These are phyloP conservation scores for Aspergillus amoenus DNA, from an alignment of 2,329 filamentous ascomycete genomes.

Conservation along the genomic window DNA sequence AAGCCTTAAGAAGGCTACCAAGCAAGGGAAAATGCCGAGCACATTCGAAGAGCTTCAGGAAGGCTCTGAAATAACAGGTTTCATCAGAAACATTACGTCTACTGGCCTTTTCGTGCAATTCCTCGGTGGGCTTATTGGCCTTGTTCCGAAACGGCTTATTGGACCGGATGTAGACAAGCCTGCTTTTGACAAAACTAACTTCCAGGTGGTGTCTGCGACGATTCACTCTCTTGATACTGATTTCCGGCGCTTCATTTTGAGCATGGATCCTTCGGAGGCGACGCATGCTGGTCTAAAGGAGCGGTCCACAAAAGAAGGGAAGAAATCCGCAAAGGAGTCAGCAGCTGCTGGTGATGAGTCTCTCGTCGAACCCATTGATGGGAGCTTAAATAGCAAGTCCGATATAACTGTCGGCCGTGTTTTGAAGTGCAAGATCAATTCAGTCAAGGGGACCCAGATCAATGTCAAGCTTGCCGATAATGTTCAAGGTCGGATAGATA, in stretches of 20 bases:
- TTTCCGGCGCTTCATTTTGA: conserved; percentile 67
- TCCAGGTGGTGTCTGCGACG: conserved; percentile 72
- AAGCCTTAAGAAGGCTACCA: conserved; percentile 73
- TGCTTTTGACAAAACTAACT: conserved; percentile 75
- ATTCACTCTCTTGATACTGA: conserved; percentile 71
- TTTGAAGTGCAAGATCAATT: conserved; percentile 75
- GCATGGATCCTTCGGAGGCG: conserved; percentile 53
- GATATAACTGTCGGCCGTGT: conserved; percentile 73
- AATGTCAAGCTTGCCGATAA: conserved; percentile 88
- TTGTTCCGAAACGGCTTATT: conserved; percentile 78
- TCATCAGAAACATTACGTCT: conserved; percentile 78
- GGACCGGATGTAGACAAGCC: conserved; percentile 63
- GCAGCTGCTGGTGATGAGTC: conserved; percentile 34
- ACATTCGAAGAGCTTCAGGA: conserved; percentile 70
- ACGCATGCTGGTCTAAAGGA: conserved; percentile 49
- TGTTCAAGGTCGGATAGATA: conserved; percentile 86
- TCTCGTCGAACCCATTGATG: conserved; percentile 63
- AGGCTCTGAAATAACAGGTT: conserved; percentile 70
- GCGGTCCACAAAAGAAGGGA: conserved; percentile 22
- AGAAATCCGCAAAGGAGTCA: conserved; percentile 31
- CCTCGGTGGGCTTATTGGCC: conserved; percentile 69
- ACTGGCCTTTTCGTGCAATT: conserved; percentile 90
- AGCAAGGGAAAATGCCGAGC: conserved; percentile 69
- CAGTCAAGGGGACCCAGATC: conserved; percentile 85
- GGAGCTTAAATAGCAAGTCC: conserved; percentile 61